A percentile compares a stretch with the other conserved stretches of the same genome.
Conservation (phyloP, 148 eudicot genomes). For the Drosera capensis region DNA sequence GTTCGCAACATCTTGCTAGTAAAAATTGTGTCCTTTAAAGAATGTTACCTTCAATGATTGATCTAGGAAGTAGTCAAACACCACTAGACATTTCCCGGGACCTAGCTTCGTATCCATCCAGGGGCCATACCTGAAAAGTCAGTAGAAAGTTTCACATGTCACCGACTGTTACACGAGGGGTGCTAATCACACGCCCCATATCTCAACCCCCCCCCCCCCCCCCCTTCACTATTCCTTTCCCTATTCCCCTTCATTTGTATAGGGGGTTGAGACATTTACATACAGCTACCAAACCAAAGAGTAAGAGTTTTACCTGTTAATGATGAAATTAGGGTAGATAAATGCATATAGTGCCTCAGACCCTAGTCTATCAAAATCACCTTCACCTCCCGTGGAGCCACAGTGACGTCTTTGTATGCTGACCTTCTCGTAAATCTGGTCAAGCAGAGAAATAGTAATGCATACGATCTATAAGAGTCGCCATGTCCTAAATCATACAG, state of each 20-base stretch:
- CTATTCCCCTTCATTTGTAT: too few relatives aligned
- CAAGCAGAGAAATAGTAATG: neutral
- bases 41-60: slow-evolving; percentile 66
- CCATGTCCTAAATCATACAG: too few relatives aligned
- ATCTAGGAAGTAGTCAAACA: slow-evolving; percentile 91
- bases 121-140: slow-evolving; percentile 66
- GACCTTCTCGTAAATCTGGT: slow-evolving; percentile 71
- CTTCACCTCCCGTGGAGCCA: slow-evolving; percentile 16
- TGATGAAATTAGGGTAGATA: slow-evolving; percentile 90
- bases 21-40: too few relatives aligned
- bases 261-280: neutral
- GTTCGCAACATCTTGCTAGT: too few relatives aligned
- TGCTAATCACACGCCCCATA: too few relatives aligned
- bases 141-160: neutral
- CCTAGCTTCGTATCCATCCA: slow-evolving; percentile 99
- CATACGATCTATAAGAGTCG: too few relatives aligned
- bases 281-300: too few relatives aligned
- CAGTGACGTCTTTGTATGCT: slow-evolving; percentile 67
- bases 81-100: slow-evolving; percentile 76
- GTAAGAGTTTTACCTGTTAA: slow-evolving; percentile 39
- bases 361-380: slow-evolving; percentile 54
- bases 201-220: too few relatives aligned
- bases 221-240: too few relatives aligned
- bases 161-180: too few relatives aligned
- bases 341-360: slow-evolving; percentile 73